Evolutionary conservation across 805 yeast species (phyloP).

Genomic region (Myxozyma geophila): DNA sequence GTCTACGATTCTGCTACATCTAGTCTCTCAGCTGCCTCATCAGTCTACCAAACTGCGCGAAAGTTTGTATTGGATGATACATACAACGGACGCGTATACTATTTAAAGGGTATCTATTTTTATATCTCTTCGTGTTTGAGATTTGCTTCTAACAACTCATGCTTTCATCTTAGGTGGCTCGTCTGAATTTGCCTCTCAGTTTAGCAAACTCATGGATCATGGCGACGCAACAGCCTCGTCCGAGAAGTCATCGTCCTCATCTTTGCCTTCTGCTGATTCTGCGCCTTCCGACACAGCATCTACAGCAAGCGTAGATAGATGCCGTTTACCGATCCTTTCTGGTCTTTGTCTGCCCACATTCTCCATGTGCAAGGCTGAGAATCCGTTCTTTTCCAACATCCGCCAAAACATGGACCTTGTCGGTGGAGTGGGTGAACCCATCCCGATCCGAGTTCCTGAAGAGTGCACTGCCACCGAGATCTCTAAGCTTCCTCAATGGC

Average conservation of each 20-base stretch:
- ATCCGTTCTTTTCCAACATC: slow-evolving; percentile 41
- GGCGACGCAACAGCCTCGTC: slow-evolving; percentile 1
- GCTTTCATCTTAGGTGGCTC: slow-evolving; percentile 20
- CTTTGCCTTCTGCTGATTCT: neutral
- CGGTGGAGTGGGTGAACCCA: slow-evolving; percentile 41
- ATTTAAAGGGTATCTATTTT: slow-evolving; percentile 40
- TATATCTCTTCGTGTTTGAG: neutral
- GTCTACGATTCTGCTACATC: slow-evolving; percentile 56
- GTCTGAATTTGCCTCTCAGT: slow-evolving; percentile 18
- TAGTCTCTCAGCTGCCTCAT: slow-evolving; percentile 12
- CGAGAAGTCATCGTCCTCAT: neutral
- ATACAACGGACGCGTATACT: slow-evolving; percentile 36
- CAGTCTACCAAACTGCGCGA: slow-evolving; percentile 30
- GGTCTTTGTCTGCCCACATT: slow-evolving; percentile 40
- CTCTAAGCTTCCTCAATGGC: slow-evolving; percentile 60
- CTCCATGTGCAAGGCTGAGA: slow-evolving; percentile 36
- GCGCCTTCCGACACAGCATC: neutral
- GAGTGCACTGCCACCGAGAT: slow-evolving; percentile 25
- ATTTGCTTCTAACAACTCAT: neutral
- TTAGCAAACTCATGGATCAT: slow-evolving; percentile 8
- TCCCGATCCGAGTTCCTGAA: slow-evolving; percentile 39
- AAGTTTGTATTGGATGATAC: slow-evolving; percentile 31
- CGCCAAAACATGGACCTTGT: slow-evolving; percentile 40
- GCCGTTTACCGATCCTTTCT: slow-evolving; percentile 39
- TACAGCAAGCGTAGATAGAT: neutral